Conservation (phyloP, 1,139 yeast genomes). For the Yamadazyma dendronema region DNA sequence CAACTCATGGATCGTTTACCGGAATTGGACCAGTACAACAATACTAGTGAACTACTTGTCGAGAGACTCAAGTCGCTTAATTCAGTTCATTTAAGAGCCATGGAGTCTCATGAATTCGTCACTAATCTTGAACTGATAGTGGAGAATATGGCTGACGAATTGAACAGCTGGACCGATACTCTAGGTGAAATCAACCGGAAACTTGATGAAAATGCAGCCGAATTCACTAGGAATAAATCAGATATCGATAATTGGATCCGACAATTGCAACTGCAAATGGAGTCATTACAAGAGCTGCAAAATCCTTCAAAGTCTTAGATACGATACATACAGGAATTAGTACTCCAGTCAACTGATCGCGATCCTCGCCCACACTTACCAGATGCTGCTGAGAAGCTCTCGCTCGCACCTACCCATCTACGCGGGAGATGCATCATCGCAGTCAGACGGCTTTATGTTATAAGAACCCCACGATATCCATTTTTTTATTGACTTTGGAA, state of each 20-base stretch:
- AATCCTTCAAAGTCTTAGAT: too few relatives aligned
- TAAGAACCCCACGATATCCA: constrained; percentile 1
- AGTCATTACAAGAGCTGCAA: too few relatives aligned
- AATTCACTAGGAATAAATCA: constrained; percentile 16
- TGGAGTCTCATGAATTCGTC: constrained; percentile 26
- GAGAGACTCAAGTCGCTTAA: constrained; percentile 45
- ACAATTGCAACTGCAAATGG: constrained; percentile 8
- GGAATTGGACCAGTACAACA: constrained; percentile 31
- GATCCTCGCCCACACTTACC: background rate
- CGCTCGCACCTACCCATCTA: constrained; percentile 8
- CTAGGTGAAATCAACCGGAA: constrained; percentile 36
- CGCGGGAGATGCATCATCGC: constrained; percentile 1
- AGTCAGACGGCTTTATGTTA: background rate
- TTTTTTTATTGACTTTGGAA: background rate
- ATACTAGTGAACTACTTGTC: constrained; percentile 39
- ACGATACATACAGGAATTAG: background rate
- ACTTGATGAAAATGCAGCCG: constrained; percentile 22
- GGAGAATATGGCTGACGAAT: constrained; percentile 33
- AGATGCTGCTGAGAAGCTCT: background rate
- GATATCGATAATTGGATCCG: constrained; percentile 14
- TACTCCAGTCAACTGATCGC: background rate
- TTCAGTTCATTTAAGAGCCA: constrained; percentile 42
- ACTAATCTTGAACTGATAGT: constrained; percentile 35
- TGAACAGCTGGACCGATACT: constrained; percentile 39
- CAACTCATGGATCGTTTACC: constrained; percentile 38